Evolutionary conservation across 2,329 filamentous ascomycete species (phyloP), one percentile per base, ranked within the genome.

Genomic region (Verruconis gallopava): DNA sequence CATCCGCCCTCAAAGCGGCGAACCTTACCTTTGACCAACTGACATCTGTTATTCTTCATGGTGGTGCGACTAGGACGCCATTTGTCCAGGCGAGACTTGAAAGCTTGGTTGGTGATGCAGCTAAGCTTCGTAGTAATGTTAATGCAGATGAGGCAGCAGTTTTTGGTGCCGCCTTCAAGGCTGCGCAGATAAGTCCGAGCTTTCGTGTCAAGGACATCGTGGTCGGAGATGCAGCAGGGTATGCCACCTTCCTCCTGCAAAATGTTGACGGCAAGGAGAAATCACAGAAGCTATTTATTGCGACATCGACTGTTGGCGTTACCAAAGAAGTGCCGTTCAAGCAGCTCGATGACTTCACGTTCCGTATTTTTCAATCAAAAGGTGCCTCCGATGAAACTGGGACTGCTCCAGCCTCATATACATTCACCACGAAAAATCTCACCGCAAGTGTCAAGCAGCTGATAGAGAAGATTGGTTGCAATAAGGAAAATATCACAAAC

Each of bases 171-270:
- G 88, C 82, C 20, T 96, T 98, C 71, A 85, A 88, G 56, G 91
- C 85, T 39, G 91, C 91, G 40, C 78, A 85, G 51, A 72, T 98
- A 45, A 95, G 85, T 63, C 86, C 89, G 32, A 89, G 83, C 58
- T 98, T 98, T 77, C 81, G 86, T 47, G 91, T 98, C 57, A 98
- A 96, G 71, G 91, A 96, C 56, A 98, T 98, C 50, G 74, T 83
- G 45, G 76, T 83, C 40, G 72, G 69, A n/a, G 91, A 98, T 53
- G 76, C 73, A 17, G 74, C 83, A 33, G 71, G 71, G 34, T 95
- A 91, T 57, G 68, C 78, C 2, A 73, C 81, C 20, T 77, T 78
- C 44, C 73, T 94, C 53, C 82, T 80, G 59, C 94, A 85, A 75
- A 75, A 67, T 28, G 69, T 75, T 44, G 77, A 81, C 48, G 72